Conservation (phyloP, 1,284 basidiomycete genomes). For the Ganoderma lucidum region DNA sequence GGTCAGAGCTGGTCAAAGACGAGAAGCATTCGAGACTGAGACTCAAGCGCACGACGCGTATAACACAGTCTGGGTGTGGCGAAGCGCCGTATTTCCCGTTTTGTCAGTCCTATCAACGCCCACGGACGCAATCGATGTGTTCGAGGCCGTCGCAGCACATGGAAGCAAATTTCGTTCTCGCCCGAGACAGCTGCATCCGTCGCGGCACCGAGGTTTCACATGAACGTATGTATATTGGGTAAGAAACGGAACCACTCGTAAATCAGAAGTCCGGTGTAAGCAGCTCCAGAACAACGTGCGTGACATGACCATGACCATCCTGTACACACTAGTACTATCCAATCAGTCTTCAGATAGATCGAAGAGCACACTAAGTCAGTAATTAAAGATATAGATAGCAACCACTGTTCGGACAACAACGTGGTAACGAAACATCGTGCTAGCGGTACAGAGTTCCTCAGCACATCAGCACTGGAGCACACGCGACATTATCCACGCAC, state of each 20-base stretch:
- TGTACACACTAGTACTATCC: no score
- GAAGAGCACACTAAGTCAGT: no score
- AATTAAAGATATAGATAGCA: no score
- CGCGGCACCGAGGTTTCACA: slow-evolving; percentile 1
- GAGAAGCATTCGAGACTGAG: neutral
- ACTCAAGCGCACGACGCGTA: neutral
- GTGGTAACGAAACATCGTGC: neutral
- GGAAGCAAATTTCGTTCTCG: neutral
- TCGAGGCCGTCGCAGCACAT: neutral
- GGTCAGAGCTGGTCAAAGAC: slow-evolving; percentile 1
- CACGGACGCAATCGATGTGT: neutral
- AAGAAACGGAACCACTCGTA: neutral
- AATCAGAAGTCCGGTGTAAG: no score
- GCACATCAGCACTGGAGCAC: neutral
- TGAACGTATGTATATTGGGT: neutral
- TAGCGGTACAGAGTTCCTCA: neutral
- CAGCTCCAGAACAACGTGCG: no score
- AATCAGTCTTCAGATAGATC: neutral
- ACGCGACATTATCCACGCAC: neutral
- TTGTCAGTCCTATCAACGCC: neutral
- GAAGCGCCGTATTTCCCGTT: neutral
- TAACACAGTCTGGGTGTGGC: neutral
- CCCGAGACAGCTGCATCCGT: neutral
- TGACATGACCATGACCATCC: no score
- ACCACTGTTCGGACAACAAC: neutral